phyloP scores from a whole-genome alignment of 2,329 filamentous ascomycete species.

The Escovopsis weberi region DNA sequence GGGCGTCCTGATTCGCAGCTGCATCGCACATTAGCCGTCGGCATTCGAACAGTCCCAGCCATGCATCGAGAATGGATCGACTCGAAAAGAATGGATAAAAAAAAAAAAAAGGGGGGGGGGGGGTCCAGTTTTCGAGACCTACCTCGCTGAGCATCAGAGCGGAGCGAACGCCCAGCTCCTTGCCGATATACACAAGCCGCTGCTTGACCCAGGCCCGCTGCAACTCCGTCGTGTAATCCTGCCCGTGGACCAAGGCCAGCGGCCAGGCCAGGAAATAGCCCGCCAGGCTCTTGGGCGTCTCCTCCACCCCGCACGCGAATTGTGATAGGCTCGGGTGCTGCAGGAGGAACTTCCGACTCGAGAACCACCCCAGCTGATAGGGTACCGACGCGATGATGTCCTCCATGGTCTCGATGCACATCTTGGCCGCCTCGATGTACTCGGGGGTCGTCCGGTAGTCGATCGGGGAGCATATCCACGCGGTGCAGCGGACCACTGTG shows the following conservation, averaged over 20 bases:
- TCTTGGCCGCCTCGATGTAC: conserved; percentile 39
- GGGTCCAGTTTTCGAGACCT: conserved; percentile 10
- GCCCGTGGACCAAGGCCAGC: conserved; percentile 35
- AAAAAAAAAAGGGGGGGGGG: conserved; percentile 1
- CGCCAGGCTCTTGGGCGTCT: conserved; percentile 36
- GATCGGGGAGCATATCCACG: conserved; percentile 44
- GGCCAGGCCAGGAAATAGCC: conserved; percentile 48
- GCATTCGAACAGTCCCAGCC: not conserved
- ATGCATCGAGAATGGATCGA: not conserved
- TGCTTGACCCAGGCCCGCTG: conserved; percentile 42
- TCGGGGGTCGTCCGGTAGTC: conserved; percentile 50
- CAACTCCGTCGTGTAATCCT: conserved; percentile 44
- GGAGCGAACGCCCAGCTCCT: conserved; percentile 43
- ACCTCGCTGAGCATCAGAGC: conserved; percentile 41
- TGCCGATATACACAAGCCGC: conserved; percentile 37
- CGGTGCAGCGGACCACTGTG: conserved; percentile 42
- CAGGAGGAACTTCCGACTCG: conserved; percentile 27
- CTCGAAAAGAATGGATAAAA: not conserved
- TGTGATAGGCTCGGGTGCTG: conserved; percentile 25
- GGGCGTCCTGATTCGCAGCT: conserved; percentile 30
- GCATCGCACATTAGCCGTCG: not conserved
- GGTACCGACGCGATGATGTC: conserved; percentile 49
- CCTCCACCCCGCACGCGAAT: conserved; percentile 36
- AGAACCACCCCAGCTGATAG: conserved; percentile 45
- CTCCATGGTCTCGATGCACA: conserved; percentile 37